A percentile compares a stretch with the other conserved stretches of the same genome.
Conservation (phyloP, 805 yeast genomes). For the Isabelozyma heimii region DNA sequence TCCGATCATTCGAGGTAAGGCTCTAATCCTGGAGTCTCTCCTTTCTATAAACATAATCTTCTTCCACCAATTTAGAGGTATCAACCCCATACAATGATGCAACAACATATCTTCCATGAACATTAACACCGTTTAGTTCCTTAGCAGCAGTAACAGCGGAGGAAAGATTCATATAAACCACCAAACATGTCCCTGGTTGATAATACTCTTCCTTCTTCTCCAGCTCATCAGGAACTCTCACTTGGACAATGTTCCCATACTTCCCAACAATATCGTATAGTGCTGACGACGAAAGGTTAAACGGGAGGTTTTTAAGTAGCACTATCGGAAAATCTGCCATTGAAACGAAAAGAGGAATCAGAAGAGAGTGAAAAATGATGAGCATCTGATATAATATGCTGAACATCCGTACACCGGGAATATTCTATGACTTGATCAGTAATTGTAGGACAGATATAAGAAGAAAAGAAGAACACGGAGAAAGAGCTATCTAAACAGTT, state of each 20-base stretch:
- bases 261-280: constrained; percentile 52
- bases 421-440: too few species aligned
- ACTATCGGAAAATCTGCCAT: constrained; percentile 39
- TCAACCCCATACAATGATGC: constrained; percentile 48
- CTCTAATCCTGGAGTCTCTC: constrained; percentile 21
- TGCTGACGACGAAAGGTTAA: constrained; percentile 42
- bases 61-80: constrained; percentile 22
- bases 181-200: constrained; percentile 50
- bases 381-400: not conserved
- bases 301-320: constrained; percentile 58
- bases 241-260: constrained; percentile 56
- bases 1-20: too few species aligned
- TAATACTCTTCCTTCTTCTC: constrained; percentile 27
- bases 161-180: constrained; percentile 48
- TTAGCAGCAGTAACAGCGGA: constrained; percentile 51
- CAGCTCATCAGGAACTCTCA: constrained; percentile 35
- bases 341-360: not conserved
- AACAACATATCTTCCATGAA: constrained; percentile 57
- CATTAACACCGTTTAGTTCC: constrained; percentile 60
- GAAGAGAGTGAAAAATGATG: too few species aligned
- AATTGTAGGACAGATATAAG: too few species aligned
- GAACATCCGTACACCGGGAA: not conserved
- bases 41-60: constrained; percentile 20
- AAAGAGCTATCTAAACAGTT: too few species aligned
- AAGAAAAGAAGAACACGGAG: too few species aligned